Conservation (phyloP, 805 yeast genomes). For the Saccharomycopsis schoenii region DNA sequence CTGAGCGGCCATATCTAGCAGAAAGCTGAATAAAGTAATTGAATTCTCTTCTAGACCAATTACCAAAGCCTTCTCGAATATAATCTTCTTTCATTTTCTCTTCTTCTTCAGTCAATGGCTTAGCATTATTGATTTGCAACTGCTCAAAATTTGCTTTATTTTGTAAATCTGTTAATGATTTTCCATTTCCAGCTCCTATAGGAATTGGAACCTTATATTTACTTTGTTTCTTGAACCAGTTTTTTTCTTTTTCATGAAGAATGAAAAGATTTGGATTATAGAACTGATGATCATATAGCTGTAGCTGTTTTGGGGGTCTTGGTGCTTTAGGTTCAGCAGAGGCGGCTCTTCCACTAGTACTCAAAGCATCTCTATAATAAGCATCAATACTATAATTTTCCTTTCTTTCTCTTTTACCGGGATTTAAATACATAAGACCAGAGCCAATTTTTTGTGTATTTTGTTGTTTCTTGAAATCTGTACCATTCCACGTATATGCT, state of each 20-base stretch:
- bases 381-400: conserved; percentile 82
- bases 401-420: conserved; percentile 75
- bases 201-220: conserved; percentile 55
- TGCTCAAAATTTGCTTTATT: conserved; percentile 33
- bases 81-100: conserved; percentile 50
- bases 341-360: conserved; percentile 54
- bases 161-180: conserved; percentile 6
- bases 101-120: conserved; percentile 78
- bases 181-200: conserved; percentile 28
- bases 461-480: conserved; percentile 62
- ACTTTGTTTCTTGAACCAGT: conserved; percentile 60
- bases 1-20: conserved; percentile 75
- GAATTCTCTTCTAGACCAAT: conserved; percentile 86
- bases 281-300: conserved; percentile 84
- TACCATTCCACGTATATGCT: conserved; percentile 85
- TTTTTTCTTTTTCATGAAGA: conserved; percentile 71
- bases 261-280: conserved; percentile 69
- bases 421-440: conserved; percentile 67
- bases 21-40: conserved; percentile 64
- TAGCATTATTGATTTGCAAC: conserved; percentile 63
- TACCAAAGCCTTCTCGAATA: conserved; percentile 57
- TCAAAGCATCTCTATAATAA: conserved; percentile 73
- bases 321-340: conserved; percentile 47
- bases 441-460: conserved; percentile 34
- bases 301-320: conserved; percentile 74